phyloP scores from a whole-genome alignment of 768 basidiomycete species.

The Trametes gibbosa region DNA sequence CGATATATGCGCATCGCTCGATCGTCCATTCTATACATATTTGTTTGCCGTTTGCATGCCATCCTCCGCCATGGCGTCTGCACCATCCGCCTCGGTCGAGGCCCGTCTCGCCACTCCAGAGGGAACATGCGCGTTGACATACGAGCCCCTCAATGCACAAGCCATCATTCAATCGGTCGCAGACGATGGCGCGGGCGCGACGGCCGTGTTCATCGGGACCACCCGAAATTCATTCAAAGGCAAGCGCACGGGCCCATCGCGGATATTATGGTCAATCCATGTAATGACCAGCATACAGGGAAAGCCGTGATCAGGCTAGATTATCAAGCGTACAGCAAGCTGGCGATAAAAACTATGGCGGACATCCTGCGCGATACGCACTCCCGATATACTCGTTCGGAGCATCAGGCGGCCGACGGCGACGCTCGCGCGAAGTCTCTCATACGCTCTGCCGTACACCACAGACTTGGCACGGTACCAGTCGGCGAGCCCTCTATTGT shows the following conservation, averaged over 20 bases:
- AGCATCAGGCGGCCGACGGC: slow-evolving; percentile 20
- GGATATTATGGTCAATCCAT: neutral
- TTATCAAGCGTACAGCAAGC: slow-evolving; percentile 80
- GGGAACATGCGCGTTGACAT: slow-evolving; percentile 58
- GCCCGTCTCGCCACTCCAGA: slow-evolving; percentile 40
- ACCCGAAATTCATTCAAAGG: slow-evolving; percentile 87
- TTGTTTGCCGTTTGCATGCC: neutral
- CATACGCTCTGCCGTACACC: slow-evolving; percentile 63
- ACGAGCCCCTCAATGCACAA: slow-evolving; percentile 53
- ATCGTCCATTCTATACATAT: neutral
- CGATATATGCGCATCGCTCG: neutral
- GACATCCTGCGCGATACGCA: slow-evolving; percentile 52
- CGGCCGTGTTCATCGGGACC: slow-evolving; percentile 77
- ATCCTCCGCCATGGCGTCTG: neutral
- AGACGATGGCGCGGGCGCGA: slow-evolving; percentile 67
- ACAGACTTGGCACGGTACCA: slow-evolving; percentile 74
- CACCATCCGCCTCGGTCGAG: slow-evolving; percentile 38
- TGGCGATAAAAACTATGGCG: slow-evolving; percentile 76
- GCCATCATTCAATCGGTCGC: slow-evolving; percentile 60
- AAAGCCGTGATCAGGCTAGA: slow-evolving; percentile 70
- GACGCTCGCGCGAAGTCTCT: slow-evolving; percentile 28
- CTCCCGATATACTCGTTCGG: slow-evolving; percentile 40
- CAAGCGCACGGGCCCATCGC: slow-evolving; percentile 27
- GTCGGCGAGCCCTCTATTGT: slow-evolving; percentile 83
- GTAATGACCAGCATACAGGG: slow-evolving; percentile 1